Percentiles rank a stretch among this genome's conserved stretches.
phyloP scores from a whole-genome alignment of 345 rosid species.

The Dovyalis caffra region DNA sequence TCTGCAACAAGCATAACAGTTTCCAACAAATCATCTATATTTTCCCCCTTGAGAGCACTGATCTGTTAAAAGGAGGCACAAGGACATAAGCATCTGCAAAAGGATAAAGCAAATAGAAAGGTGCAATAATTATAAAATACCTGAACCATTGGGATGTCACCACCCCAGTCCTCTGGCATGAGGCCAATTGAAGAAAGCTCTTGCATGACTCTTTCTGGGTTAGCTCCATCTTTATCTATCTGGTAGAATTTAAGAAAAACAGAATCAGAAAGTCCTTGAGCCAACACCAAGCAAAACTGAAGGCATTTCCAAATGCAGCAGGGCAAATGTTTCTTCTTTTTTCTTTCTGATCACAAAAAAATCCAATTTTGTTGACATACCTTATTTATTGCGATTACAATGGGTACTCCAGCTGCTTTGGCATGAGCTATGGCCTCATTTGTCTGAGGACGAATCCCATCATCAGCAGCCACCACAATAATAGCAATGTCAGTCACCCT shows the following conservation, averaged over 20 bases:
- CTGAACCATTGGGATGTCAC: slow-evolving; percentile 95
- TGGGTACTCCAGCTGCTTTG: slow-evolving; percentile 94
- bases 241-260: slow-evolving; percentile 31
- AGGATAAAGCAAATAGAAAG: slow-evolving; percentile 22
- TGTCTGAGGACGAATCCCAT: slow-evolving; percentile 98
- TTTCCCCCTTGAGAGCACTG: slow-evolving; percentile 93
- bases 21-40: slow-evolving; percentile 82
- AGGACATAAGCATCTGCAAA: slow-evolving; percentile 24
- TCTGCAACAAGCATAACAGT: slow-evolving; percentile 97
- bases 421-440: slow-evolving; percentile 98
- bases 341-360: slow-evolving; percentile 13
- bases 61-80: slow-evolving; percentile 53
- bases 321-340: slow-evolving; percentile 14
- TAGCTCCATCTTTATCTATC: slow-evolving; percentile 99
- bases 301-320: slow-evolving; percentile 12
- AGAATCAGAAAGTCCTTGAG: slow-evolving; percentile 12
- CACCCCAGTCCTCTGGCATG: slow-evolving; percentile 99
- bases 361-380: slow-evolving; percentile 28
- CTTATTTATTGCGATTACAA: slow-evolving; percentile 90
- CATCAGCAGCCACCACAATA: slow-evolving; percentile 98
- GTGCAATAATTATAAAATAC: slow-evolving; percentile 36
- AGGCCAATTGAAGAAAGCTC: slow-evolving; percentile 93
- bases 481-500: slow-evolving; percentile 93
- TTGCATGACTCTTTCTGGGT: slow-evolving; percentile 95
- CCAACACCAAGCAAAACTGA: slow-evolving; percentile 17